phyloP scores from a whole-genome alignment of 208 protist genomes.

The Paratrypanosoma confusum region DNA sequence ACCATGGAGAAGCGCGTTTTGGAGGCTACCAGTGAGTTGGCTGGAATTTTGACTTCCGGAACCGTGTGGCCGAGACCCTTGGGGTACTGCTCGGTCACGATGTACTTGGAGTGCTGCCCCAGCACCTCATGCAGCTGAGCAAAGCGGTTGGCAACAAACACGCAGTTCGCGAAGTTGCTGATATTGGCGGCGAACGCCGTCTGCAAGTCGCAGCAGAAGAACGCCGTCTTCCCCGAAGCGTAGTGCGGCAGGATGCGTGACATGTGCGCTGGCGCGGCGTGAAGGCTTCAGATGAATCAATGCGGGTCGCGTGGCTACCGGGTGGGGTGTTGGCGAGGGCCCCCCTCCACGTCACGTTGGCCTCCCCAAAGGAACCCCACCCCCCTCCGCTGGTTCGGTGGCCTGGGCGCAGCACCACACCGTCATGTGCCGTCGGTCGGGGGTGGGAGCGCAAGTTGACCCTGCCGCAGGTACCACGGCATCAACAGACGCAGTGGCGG shows the following conservation, averaged over 20 bases:
- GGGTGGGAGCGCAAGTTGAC: too few species aligned
- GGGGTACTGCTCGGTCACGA: constrained; percentile 77
- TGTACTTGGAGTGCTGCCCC: constrained; percentile 54
- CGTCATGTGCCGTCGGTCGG: too few species aligned
- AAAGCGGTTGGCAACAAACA: constrained; percentile 69
- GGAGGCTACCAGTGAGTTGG: constrained; percentile 17
- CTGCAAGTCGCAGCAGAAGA: constrained; percentile 68
- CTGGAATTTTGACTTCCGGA: constrained; percentile 41
- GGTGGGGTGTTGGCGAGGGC: too few species aligned
- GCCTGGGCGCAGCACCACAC: too few species aligned
- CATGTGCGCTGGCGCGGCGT: too few species aligned
- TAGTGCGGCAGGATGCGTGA: constrained; percentile 59
- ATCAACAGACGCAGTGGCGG: too few species aligned
- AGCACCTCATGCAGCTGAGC: constrained; percentile 32
- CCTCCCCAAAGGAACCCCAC: too few species aligned
- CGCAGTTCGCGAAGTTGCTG: constrained; percentile 49
- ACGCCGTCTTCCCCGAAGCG: constrained; percentile 44
- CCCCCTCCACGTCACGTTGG: too few species aligned
- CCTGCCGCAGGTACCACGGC: too few species aligned
- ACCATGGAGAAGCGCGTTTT: constrained; percentile 58
- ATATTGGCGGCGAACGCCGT: constrained; percentile 50
- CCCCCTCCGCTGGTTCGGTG: too few species aligned
- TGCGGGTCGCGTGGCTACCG: too few species aligned
- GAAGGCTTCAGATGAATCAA: too few species aligned
- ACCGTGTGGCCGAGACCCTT: constrained; percentile 56